These are phyloP conservation scores for Penicillium griseofulvum DNA, from an alignment of 2,329 filamentous ascomycete genomes.

Conservation along the genomic window DNA sequence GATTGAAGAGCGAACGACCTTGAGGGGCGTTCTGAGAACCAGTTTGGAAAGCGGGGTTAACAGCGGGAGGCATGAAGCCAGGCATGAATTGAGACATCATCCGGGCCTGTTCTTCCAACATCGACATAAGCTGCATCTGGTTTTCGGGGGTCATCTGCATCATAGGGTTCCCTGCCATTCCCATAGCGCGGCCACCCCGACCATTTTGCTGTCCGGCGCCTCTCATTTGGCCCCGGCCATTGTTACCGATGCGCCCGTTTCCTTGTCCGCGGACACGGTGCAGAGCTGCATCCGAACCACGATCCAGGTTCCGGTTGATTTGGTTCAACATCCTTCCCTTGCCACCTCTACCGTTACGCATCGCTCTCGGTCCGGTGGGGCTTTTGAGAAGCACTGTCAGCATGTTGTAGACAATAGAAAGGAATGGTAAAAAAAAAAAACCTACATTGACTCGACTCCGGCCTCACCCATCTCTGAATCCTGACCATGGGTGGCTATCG, in stretches of 20 bases:
- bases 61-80: conserved; percentile 52
- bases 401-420: background rate
- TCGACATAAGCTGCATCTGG: conserved; percentile 70
- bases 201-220: conserved; percentile 57
- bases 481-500: conserved; percentile 41
- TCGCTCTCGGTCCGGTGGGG: conserved; percentile 90
- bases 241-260: conserved; percentile 76
- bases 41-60: conserved; percentile 55
- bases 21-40: conserved; percentile 48
- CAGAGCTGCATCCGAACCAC: conserved; percentile 69
- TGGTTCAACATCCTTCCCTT: conserved; percentile 84
- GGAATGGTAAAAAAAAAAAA: conserved; percentile 24
- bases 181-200: conserved; percentile 47
- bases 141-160: conserved; percentile 63
- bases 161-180: conserved; percentile 39
- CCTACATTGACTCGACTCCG: conserved; percentile 43
- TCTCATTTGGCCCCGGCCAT: conserved; percentile 67
- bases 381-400: conserved; percentile 54
- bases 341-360: conserved; percentile 71
- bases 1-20: conserved; percentile 69
- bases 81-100: conserved; percentile 75
- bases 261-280: conserved; percentile 76
- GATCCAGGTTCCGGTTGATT: conserved; percentile 77
- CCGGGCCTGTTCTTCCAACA: conserved; percentile 82
- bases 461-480: conserved; percentile 72